Evolutionary conservation across 1,284 basidiomycete species (phyloP).

Genomic region (Afroboletus lepidellus): DNA sequence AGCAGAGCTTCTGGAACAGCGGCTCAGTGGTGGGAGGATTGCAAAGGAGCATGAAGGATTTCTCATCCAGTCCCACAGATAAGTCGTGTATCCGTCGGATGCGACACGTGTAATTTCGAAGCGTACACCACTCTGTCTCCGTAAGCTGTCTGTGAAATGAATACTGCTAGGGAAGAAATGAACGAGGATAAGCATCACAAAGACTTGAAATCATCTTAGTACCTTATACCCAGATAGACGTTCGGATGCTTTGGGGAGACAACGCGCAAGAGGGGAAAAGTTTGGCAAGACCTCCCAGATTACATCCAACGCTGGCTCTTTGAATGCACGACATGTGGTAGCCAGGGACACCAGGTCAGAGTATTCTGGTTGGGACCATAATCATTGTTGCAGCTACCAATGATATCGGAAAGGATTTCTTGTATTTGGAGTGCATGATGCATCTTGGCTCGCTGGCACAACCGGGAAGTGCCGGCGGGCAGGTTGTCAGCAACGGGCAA

Average conservation of each 20-base stretch:
- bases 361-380: no score
- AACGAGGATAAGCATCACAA: background rate
- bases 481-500: no score
- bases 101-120: background rate
- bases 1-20: background rate
- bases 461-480: no score
- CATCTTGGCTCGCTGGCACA: background rate
- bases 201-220: background rate
- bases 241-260: no score
- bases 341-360: no score
- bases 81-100: background rate
- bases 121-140: background rate
- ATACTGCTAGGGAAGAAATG: background rate
- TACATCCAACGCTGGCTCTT: no score
- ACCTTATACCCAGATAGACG: background rate
- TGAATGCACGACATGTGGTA: no score
- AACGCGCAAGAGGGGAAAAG: no score
- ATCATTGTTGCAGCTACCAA: background rate
- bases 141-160: background rate
- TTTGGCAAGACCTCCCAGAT: no score
- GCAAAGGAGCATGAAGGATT: background rate
- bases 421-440: no score
- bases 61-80: background rate
- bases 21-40: background rate
- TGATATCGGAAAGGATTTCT: no score